phyloP scores from a whole-genome alignment of 495 filamentous ascomycete genomes.

The Aspergillus nanangensis region DNA sequence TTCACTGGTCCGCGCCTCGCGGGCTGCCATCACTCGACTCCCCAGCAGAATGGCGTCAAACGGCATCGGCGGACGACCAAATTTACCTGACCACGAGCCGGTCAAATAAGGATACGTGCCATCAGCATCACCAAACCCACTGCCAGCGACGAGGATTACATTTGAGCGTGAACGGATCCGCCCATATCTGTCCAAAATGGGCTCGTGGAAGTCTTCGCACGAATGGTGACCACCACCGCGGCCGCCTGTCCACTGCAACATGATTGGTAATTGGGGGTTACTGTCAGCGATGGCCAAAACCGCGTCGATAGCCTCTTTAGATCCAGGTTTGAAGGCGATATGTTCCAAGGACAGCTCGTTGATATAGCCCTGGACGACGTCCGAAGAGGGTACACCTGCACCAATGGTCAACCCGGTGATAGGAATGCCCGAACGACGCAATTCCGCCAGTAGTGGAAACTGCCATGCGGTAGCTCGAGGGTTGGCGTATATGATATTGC shows the following conservation, averaged over 20 bases:
- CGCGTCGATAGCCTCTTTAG: constrained; percentile 79
- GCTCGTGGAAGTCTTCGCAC: constrained; percentile 92
- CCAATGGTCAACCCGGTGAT: constrained; percentile 94
- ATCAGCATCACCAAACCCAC: constrained; percentile 85
- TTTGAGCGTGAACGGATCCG: constrained; percentile 78
- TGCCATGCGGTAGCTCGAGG: constrained; percentile 98
- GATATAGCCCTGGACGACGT: constrained; percentile 92
- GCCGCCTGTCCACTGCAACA: constrained; percentile 93
- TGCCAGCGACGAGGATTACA: constrained; percentile 83
- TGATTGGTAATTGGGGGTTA: constrained; percentile 82
- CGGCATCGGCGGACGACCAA: constrained; percentile 89
- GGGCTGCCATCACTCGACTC: constrained; percentile 90
- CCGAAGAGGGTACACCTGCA: constrained; percentile 88
- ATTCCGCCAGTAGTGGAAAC: constrained; percentile 80
- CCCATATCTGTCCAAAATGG: constrained; percentile 86
- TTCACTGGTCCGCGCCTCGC: constrained; percentile 88
- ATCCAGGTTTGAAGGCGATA: constrained; percentile 93
- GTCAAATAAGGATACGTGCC: constrained; percentile 94
- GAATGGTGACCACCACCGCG: constrained; percentile 93
- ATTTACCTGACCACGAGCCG: constrained; percentile 80
- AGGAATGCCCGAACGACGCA: constrained; percentile 83
- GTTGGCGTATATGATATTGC: constrained; percentile 97
- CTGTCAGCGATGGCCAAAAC: constrained; percentile 91
- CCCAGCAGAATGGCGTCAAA: constrained; percentile 88
- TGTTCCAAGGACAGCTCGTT: constrained; percentile 90